Conservation (phyloP, 495 filamentous ascomycete genomes). For the Xylaria flabelliformis region DNA sequence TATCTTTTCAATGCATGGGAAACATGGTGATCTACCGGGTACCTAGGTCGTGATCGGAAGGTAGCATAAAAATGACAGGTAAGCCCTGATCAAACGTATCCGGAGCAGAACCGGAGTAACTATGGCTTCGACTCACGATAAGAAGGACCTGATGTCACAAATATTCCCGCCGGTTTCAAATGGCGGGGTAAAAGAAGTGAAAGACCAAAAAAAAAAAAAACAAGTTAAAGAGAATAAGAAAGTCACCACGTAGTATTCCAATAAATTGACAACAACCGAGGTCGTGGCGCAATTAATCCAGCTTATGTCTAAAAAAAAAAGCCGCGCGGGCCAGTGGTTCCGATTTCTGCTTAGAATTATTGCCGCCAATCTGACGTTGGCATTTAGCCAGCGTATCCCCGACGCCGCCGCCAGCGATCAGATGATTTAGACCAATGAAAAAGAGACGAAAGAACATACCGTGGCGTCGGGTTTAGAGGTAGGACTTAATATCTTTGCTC, state of each 20-base stretch:
- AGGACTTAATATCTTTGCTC: slow-evolving; percentile 5
- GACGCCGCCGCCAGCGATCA: neutral
- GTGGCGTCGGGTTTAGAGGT: neutral
- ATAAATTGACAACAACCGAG: slow-evolving; percentile 8
- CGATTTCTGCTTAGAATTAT: slow-evolving; percentile 20
- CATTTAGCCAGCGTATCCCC: slow-evolving; percentile 25
- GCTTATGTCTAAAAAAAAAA: slow-evolving; percentile 6
- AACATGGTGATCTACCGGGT: slow-evolving; percentile 16
- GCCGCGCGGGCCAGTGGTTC: slow-evolving; percentile 21
- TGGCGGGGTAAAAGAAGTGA: neutral
- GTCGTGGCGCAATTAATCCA: slow-evolving; percentile 22
- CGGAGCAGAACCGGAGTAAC: neutral
- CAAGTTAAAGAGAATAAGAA: neutral
- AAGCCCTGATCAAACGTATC: slow-evolving; percentile 5
- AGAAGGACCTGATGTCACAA: neutral
- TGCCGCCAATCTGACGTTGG: slow-evolving; percentile 24
- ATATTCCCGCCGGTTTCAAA: neutral
- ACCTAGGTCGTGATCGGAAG: slow-evolving; percentile 19
- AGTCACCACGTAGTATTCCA: slow-evolving; percentile 16
- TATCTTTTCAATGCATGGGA: slow-evolving; percentile 7
- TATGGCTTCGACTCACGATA: slow-evolving; percentile 5
- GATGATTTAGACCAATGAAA: slow-evolving; percentile 7
- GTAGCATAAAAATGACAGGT: neutral
- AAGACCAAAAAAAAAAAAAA: neutral
- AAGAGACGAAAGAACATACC: neutral